These are phyloP conservation scores for Bremia lactucae DNA, from an alignment of 352 stramenopile species.

Conservation along the genomic window DNA sequence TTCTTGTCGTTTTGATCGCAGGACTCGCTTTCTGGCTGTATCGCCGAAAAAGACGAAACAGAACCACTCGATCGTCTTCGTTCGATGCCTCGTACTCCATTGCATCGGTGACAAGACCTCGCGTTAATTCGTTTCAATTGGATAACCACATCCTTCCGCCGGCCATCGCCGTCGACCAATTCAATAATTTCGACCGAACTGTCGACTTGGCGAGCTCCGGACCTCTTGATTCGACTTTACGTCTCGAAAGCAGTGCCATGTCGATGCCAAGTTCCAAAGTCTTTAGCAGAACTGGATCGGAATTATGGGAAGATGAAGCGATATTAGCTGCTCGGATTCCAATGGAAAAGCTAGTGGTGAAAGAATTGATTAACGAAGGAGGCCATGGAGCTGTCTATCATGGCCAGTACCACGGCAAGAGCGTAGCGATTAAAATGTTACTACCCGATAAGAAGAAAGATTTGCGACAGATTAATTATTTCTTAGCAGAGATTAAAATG, in stretches of 20 bases:
- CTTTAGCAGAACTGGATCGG: conserved; percentile 1
- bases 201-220: conserved; percentile 16
- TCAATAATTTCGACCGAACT: conserved; percentile 19
- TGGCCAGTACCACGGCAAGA: conserved; percentile 1
- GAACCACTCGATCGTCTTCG: conserved; percentile 4
- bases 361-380: conserved; percentile 2
- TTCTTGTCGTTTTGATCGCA: conserved; percentile 12
- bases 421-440: conserved; percentile 2
- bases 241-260: conserved; percentile 7
- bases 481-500: conserved; percentile 33
- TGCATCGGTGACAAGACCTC: conserved; percentile 5
- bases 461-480: conserved; percentile 25
- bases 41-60: conserved; percentile 13
- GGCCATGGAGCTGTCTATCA: conserved; percentile 3
- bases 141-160: conserved; percentile 12
- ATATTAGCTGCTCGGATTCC: conserved; percentile 5
- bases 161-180: conserved; percentile 1
- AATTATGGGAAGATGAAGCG: conserved; percentile 20
- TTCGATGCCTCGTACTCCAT: conserved; percentile 14
- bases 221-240: conserved; percentile 17
- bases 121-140: conserved; percentile 5
- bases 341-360: conserved; percentile 1
- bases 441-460: conserved; percentile 31
- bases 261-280: conserved; percentile 4
- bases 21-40: conserved; percentile 15